Conservation (phyloP, 2,329 filamentous ascomycete genomes). For the Apiospora kogelbergensis region DNA sequence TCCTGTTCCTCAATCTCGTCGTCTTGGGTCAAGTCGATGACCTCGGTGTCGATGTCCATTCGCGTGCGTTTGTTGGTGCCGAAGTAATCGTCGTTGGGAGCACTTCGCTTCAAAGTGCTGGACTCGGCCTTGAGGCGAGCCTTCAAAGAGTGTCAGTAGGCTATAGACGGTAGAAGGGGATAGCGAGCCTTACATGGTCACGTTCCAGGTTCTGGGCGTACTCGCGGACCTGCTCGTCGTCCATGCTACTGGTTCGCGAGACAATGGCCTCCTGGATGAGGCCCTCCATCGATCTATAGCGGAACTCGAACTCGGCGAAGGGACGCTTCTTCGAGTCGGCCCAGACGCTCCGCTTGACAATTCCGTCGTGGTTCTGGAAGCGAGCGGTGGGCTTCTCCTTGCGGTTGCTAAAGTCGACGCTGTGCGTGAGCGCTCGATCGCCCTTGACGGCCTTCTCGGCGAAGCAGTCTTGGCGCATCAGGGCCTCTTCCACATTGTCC, state of each 20-base stretch:
- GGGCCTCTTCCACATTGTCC: neutral
- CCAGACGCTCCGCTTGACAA: neutral
- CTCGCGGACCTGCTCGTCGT: neutral
- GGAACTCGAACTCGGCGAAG: slow-evolving; percentile 8
- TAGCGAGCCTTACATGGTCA: neutral
- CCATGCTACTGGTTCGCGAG: neutral
- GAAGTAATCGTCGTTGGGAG: neutral
- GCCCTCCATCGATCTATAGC: slow-evolving; percentile 2
- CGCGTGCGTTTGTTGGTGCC: neutral
- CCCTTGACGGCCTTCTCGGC: slow-evolving; percentile 7
- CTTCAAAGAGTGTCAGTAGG: no score
- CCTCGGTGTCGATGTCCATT: neutral
- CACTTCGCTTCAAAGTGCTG: neutral
- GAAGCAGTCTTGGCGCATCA: neutral
- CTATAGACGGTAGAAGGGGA: no score
- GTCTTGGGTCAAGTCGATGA: neutral
- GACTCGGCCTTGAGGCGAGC: neutral
- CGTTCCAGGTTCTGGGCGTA: neutral
- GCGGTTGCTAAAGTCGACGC: neutral
- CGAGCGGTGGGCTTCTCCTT: neutral
- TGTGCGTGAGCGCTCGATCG: neutral
- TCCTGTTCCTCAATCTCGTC: neutral
- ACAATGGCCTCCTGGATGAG: slow-evolving; percentile 2
- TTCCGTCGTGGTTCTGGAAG: neutral
- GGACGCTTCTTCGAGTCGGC: neutral